phyloP scores from a whole-genome alignment of 305 asterid genomes.

The Fraxinus nigra region DNA sequence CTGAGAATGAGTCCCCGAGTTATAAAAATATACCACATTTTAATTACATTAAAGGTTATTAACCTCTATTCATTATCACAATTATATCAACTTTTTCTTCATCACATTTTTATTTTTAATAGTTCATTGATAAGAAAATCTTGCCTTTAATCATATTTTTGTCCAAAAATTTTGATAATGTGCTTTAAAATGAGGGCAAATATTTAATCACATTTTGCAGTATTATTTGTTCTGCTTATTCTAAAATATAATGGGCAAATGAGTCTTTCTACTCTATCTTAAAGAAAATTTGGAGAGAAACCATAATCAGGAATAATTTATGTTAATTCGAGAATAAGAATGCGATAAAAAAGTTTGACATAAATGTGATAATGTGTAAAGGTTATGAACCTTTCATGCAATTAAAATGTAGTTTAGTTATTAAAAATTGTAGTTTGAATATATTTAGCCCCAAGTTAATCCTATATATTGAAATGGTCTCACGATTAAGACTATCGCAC shows the following conservation, averaged over 20 bases:
- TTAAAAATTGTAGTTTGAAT: not conserved
- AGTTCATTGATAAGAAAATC: not conserved
- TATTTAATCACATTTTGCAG: not conserved
- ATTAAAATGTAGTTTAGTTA: not conserved
- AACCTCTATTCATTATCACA: not conserved
- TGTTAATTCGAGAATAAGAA: not conserved
- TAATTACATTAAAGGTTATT: not conserved
- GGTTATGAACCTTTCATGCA: not conserved
- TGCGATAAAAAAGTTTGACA: not conserved
- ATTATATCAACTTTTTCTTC: not conserved
- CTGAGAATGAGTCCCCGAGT: not conserved
- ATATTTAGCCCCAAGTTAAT: not conserved
- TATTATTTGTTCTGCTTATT: too few relatives aligned
- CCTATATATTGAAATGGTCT: not conserved
- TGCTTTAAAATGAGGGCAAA: not conserved
- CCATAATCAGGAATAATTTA: not conserved
- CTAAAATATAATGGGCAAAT: not conserved
- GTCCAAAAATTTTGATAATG: not conserved
- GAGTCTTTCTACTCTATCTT: not conserved
- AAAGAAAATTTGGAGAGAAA: not conserved
- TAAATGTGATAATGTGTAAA: not conserved
- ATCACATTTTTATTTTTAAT: not conserved
- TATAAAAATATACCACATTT: not conserved
- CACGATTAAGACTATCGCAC: not conserved
- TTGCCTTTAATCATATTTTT: not conserved